phyloP scores from a whole-genome alignment of 768 basidiomycete species.

The Lentinula sp. region DNA sequence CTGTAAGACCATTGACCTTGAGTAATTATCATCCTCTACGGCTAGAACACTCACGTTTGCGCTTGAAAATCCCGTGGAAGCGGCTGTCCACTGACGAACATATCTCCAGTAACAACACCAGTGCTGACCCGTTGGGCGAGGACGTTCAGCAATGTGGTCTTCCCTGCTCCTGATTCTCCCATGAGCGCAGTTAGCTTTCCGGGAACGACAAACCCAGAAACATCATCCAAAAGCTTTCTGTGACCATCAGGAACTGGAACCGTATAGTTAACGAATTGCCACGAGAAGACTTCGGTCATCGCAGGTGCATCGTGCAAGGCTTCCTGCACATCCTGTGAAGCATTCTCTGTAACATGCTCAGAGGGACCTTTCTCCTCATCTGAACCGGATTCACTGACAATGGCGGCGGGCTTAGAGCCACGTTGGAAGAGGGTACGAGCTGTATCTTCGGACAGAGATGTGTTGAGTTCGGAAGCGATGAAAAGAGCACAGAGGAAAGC shows the following conservation, averaged over 20 bases:
- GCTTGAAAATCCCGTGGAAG: slow-evolving; percentile 55
- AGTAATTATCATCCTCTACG: background rate
- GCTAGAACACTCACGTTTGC: slow-evolving; percentile 36
- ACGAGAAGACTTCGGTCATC: slow-evolving; percentile 69
- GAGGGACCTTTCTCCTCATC: slow-evolving; percentile 23
- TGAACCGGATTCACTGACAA: slow-evolving; percentile 3
- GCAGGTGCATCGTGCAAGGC: slow-evolving; percentile 35
- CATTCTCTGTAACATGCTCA: slow-evolving; percentile 7
- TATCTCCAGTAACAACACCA: slow-evolving; percentile 46
- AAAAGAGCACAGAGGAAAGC: slow-evolving; percentile 53
- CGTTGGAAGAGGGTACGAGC: slow-evolving; percentile 57
- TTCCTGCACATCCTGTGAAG: slow-evolving; percentile 17
- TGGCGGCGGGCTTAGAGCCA: slow-evolving; percentile 28
- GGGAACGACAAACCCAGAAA: slow-evolving; percentile 77
- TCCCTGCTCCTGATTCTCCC: slow-evolving; percentile 52
- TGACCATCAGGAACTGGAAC: slow-evolving; percentile 46
- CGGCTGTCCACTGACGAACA: slow-evolving; percentile 48
- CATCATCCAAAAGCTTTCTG: slow-evolving; percentile 55
- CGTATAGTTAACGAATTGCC: slow-evolving; percentile 65
- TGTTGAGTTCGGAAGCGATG: slow-evolving; percentile 51
- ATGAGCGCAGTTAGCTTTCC: slow-evolving; percentile 77
- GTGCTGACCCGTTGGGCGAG: slow-evolving; percentile 42
- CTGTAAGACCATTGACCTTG: slow-evolving; percentile 21
- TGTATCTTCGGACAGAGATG: slow-evolving; percentile 28
- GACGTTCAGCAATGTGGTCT: slow-evolving; percentile 58